Evolutionary conservation across 352 stramenopile species (phyloP), one percentile per base, ranked within the genome.

Genomic region (Globisporangium middletonii): DNA sequence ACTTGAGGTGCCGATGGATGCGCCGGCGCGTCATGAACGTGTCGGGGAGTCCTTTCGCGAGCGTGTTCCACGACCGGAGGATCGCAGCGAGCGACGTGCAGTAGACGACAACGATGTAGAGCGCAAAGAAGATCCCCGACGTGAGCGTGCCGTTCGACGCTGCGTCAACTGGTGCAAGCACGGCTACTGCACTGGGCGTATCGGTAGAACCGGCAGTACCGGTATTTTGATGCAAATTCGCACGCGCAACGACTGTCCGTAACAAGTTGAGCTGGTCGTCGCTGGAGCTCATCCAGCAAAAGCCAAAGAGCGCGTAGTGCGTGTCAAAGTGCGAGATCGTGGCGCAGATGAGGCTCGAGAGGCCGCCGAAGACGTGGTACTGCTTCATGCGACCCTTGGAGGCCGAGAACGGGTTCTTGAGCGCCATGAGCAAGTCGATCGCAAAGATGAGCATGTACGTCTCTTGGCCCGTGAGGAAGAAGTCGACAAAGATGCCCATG

Each of bases 391-490:
- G 84, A 0, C 77, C 79, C 63, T 88, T 89, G 6, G 79, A 87
- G 16, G 84, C 75, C 16, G 82, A 90, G 59, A 95, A 95, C 8
- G 86, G 86, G 51, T 94, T 95, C 61, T 92, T 93, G 19, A 92
- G 59, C 26, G 84, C 78, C 35, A 95, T 56, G 5, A 92, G 64
- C 27, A 95, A 62, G 55, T 95, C 86, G 49, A 94, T 89, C 8
- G 86, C 77, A 60, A 95, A 92, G 49, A 93, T 86, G n/a, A 94
- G 69, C 77, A 95, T 92, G 63, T 92, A 94, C 30, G 83, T 93
- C 51, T 93, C 83, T 57, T 93, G 83, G 9, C 83, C 83, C 2
- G 83, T 93, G 50, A 91, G 78, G 45, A 90, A 88, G 48, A 93
- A 83, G 50, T 93, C 83, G 6, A 89, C 80, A 42, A 90, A 64